Evolutionary conservation across 192 early-diverging fungal species (phyloP), one percentile per base, ranked within the genome.

Genomic region (Jimgerdemannia flammicorona): DNA sequence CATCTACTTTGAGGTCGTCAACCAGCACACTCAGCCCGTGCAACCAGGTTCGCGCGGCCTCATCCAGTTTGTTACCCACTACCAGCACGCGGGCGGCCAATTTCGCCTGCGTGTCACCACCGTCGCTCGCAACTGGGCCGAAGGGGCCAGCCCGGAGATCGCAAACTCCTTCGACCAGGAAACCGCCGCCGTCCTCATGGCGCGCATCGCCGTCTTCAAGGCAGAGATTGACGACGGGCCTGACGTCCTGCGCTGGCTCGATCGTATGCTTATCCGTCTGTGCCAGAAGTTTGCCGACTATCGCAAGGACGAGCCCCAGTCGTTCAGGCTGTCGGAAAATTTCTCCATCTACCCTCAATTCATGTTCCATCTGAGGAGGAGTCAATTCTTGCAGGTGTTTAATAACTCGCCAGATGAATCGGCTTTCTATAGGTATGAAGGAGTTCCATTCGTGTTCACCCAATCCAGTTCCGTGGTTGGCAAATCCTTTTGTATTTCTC

Each of bases 261-360:
- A 99, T 87, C 91, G 97, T 72, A 98, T 98, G 95, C 84, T 99
- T 43, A 99, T 99, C 84, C 93, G 98, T 4, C 84, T 99, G 81
- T 99, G 98, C 86, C 97, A 98, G 82, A 92, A 94, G 76, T 98
- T 98, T 83, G 98, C 94, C 18, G 95, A 97, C 70, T 99, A 94
- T 87, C 86, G 95, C 10, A 96, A 98, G 77, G 98, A 99, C 68
- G 98, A 99, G 70, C 95, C 95, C 29, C 85, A 88, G 14, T 93
- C 92, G 64, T 99, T 99, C 90, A 90, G 93, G 8, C 87, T 99
- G 69, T 82, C 90, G 0, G 91, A 94, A 69, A 97, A 95, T 84
- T 99, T 99, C 78, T 95, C 96, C 0, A 97, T 99, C 76, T 99
- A 99, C 83, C 98, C 98, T 67, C 97, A 99, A 82, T 99, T 99